Percentiles rank a stretch among this genome's conserved stretches.
Conservation (phyloP, 805 yeast genomes). For the Saturnispora quitensis region DNA sequence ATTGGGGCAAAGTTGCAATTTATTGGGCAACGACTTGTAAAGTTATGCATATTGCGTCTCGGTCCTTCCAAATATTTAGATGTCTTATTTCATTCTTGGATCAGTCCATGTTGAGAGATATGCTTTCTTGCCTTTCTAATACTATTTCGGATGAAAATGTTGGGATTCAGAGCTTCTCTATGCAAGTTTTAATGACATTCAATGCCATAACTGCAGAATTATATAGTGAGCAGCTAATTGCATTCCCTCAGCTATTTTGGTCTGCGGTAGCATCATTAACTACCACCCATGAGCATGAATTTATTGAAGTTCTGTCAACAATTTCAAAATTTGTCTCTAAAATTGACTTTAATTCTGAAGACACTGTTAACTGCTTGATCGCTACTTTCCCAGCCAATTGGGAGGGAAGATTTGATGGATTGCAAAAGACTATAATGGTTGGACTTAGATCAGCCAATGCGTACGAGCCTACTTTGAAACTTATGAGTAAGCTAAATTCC, state of each 20-base stretch:
- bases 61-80: constrained; percentile 90
- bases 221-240: constrained; percentile 66
- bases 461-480: constrained; percentile 64
- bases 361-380: constrained; percentile 72
- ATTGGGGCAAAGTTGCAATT: constrained; percentile 79
- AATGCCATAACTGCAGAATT: constrained; percentile 87
- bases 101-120: constrained; percentile 81
- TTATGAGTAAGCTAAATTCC: constrained; percentile 62
- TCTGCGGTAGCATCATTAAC: constrained; percentile 84
- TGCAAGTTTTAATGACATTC: constrained; percentile 94
- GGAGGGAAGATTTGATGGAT: constrained; percentile 91
- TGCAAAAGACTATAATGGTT: constrained; percentile 67
- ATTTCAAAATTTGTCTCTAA: constrained; percentile 76
- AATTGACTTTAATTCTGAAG: constrained; percentile 77
- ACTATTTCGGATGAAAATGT: constrained; percentile 83
- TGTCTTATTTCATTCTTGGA: constrained; percentile 75
- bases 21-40: constrained; percentile 98
- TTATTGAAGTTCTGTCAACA: constrained; percentile 76
- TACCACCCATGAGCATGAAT: constrained; percentile 89
- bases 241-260: constrained; percentile 94
- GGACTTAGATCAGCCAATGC: constrained; percentile 80
- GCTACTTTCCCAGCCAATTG: constrained; percentile 89
- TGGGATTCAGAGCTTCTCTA: constrained; percentile 92
- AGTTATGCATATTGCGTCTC: constrained; percentile 91
- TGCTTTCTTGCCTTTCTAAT: constrained; percentile 86